A percentile compares a stretch with the other conserved stretches of the same genome.
Evolutionary conservation across 1,284 basidiomycete genomes (phyloP).

Genomic region (Malassezia furfur): DNA sequence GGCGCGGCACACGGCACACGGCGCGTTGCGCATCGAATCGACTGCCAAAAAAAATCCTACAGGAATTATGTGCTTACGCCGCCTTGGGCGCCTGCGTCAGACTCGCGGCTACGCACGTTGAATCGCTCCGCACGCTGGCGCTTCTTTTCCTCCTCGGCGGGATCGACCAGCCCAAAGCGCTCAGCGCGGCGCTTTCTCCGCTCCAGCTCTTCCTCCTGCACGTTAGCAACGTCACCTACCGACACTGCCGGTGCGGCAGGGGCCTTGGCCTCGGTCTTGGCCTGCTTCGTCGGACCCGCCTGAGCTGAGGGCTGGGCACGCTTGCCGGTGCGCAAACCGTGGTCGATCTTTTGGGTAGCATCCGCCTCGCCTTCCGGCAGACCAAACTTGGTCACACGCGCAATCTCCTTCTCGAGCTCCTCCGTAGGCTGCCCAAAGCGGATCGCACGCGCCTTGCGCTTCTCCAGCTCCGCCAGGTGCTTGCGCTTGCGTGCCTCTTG

Average conservation of each 20-base stretch:
- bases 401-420: constrained; percentile 35
- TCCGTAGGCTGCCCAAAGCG: constrained; percentile 36
- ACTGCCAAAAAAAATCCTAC: constrained; percentile 3
- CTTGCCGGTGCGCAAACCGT: constrained; percentile 5
- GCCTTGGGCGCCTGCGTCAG: background rate
- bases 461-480: constrained; percentile 35
- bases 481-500: constrained; percentile 24
- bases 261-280: constrained; percentile 22
- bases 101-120: background rate
- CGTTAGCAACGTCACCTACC: background rate
- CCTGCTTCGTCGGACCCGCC: constrained; percentile 4
- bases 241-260: constrained; percentile 6
- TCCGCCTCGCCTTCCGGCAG: constrained; percentile 21
- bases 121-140: constrained; percentile 19
- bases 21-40: background rate
- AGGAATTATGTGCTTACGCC: constrained; percentile 4
- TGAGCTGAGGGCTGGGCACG: background rate
- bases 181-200: constrained; percentile 28
- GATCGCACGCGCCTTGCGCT: constrained; percentile 36
- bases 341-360: constrained; percentile 18
- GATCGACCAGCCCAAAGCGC: constrained; percentile 26
- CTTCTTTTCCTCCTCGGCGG: constrained; percentile 26
- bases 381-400: constrained; percentile 38
- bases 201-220: constrained; percentile 24
- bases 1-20: constrained; percentile 7